Evolutionary conservation across 2,329 filamentous ascomycete species (phyloP).

Genomic region (Elsinoe ampelina): DNA sequence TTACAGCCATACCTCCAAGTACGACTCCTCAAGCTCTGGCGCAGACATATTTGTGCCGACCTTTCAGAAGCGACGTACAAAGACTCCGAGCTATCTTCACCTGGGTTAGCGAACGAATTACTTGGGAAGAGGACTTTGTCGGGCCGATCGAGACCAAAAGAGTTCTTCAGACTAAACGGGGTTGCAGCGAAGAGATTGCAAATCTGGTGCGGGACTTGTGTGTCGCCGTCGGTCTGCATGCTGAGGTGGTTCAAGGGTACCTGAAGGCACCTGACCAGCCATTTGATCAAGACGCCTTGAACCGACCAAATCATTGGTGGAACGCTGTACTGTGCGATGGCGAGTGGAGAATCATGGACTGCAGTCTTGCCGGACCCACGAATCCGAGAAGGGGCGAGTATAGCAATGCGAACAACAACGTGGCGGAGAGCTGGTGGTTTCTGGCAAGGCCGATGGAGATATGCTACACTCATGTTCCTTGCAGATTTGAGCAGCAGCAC

Average conservation of each 20-base stretch:
- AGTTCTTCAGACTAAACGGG: slow-evolving; percentile 75
- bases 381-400: slow-evolving; percentile 73
- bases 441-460: slow-evolving; percentile 78
- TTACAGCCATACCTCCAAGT: slow-evolving; percentile 71
- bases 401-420: slow-evolving; percentile 58
- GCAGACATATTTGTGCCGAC: slow-evolving; percentile 85
- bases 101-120: slow-evolving; percentile 90
- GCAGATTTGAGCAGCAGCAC: slow-evolving; percentile 81
- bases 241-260: slow-evolving; percentile 80
- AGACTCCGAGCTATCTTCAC: slow-evolving; percentile 89
- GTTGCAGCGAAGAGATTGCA: slow-evolving; percentile 82
- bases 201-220: slow-evolving; percentile 90
- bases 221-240: slow-evolving; percentile 72
- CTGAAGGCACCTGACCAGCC: slow-evolving; percentile 83
- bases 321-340: slow-evolving; percentile 87
- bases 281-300: slow-evolving; percentile 68
- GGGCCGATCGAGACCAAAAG: slow-evolving; percentile 73
- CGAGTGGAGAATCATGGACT: slow-evolving; percentile 95
- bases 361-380: slow-evolving; percentile 81
- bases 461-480: slow-evolving; percentile 91
- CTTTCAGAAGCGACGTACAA: slow-evolving; percentile 90
- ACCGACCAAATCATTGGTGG: slow-evolving; percentile 95
- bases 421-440: slow-evolving; percentile 88
- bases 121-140: slow-evolving; percentile 92
- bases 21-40: slow-evolving; percentile 75